phyloP scores from a whole-genome alignment of 768 basidiomycete genomes.

The Rhodotorula babjevae region DNA sequence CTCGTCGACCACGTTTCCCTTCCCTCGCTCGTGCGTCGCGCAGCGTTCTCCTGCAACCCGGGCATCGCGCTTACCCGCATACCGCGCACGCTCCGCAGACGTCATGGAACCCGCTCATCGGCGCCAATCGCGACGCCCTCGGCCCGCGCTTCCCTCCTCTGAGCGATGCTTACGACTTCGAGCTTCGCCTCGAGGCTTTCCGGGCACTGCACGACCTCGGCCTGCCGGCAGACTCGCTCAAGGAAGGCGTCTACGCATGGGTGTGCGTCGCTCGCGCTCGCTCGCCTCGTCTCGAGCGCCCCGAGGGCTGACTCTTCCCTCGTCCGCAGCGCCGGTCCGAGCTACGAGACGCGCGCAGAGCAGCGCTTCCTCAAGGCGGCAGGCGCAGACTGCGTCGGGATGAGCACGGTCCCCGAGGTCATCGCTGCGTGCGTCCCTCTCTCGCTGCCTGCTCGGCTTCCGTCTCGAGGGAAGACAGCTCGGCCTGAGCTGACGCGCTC shows the following conservation, averaged over 20 bases:
- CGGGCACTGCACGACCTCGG: constrained; percentile 63
- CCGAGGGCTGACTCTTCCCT: constrained; percentile 44
- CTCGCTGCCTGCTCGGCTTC: not conserved
- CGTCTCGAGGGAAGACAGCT: too few species aligned
- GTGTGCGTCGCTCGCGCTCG: constrained; percentile 49
- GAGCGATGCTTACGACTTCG: constrained; percentile 72
- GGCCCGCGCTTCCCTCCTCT: constrained; percentile 75
- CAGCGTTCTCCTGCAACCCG: not conserved
- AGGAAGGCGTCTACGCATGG: constrained; percentile 84
- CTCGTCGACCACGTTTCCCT: constrained; percentile 74
- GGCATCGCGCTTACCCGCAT: too few species aligned
- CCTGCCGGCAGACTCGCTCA: constrained; percentile 57
- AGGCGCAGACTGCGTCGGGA: constrained; percentile 86
- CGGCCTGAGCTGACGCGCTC: too few species aligned
- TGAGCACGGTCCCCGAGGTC: constrained; percentile 90
- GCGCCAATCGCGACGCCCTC: constrained; percentile 57
- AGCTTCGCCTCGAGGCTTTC: constrained; percentile 67
- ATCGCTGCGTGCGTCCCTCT: constrained; percentile 55
- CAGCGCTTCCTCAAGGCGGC: constrained; percentile 67
- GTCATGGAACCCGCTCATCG: constrained; percentile 64
- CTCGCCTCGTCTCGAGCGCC: not conserved
- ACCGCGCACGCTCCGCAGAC: constrained; percentile 17
- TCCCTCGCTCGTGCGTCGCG: constrained; percentile 19
- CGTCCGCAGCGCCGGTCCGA: constrained; percentile 58
- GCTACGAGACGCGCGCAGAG: constrained; percentile 84